Conservation (phyloP, 371 early-diverging fungal species). For the Mucor indicus region DNA sequence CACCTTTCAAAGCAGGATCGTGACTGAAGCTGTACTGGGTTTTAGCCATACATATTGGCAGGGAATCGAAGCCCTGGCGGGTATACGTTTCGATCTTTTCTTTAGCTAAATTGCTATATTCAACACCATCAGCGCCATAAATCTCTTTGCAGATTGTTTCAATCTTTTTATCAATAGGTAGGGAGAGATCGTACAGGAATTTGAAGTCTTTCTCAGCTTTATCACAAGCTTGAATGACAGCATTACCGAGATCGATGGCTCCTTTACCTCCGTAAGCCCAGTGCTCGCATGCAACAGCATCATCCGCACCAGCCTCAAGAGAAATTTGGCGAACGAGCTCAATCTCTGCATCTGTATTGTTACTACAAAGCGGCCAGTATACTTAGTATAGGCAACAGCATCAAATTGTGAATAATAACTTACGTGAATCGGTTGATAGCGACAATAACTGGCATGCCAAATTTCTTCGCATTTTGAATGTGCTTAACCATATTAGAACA, state of each 20-base stretch:
- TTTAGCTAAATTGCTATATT: slow-evolving; percentile 76
- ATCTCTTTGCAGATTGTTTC: slow-evolving; percentile 86
- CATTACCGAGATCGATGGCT: slow-evolving; percentile 83
- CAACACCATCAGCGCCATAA: slow-evolving; percentile 92
- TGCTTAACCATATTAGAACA: slow-evolving; percentile 86
- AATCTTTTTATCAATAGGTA: slow-evolving; percentile 85
- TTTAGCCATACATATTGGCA: slow-evolving; percentile 98
- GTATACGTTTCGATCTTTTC: slow-evolving; percentile 83
- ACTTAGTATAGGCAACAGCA: not conserved
- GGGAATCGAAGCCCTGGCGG: slow-evolving; percentile 74
- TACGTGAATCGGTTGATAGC: slow-evolving; percentile 88
- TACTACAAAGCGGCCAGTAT: too few species aligned
- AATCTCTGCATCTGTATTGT: slow-evolving; percentile 88
- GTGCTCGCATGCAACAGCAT: slow-evolving; percentile 83
- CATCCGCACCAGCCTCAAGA: slow-evolving; percentile 81
- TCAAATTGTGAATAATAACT: slow-evolving; percentile 13
- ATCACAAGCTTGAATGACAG: slow-evolving; percentile 80
- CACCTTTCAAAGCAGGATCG: slow-evolving; percentile 88
- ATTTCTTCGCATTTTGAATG: slow-evolving; percentile 86
- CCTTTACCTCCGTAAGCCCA: slow-evolving; percentile 95
- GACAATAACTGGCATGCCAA: slow-evolving; percentile 91
- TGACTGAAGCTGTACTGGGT: slow-evolving; percentile 92
- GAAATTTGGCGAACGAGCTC: slow-evolving; percentile 74
- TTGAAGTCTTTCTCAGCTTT: slow-evolving; percentile 63
- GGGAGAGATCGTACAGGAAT: slow-evolving; percentile 79